phyloP scores from a whole-genome alignment of 108 stramenopile genomes.

The Seminavis robusta region DNA sequence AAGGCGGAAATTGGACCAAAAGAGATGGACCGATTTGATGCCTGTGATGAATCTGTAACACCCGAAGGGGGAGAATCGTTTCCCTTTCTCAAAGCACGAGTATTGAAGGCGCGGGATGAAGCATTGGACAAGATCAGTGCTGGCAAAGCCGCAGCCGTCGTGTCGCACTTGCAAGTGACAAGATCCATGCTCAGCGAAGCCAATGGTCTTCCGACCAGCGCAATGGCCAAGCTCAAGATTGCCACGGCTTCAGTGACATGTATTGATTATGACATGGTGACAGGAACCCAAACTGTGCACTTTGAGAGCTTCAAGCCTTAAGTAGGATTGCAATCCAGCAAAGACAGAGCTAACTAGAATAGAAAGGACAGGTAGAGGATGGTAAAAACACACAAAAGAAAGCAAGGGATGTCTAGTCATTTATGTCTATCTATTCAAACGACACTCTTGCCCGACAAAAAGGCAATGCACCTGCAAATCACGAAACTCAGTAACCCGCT shows the following conservation, averaged over 20 bases:
- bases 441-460: no score
- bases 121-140: constrained; percentile 39
- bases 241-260: constrained; percentile 83
- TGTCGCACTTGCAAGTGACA: constrained; percentile 88
- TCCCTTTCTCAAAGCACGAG: constrained; percentile 59
- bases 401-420: no score
- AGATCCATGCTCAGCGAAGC: constrained; percentile 78
- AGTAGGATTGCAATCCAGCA: constrained; percentile 56
- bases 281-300: constrained; percentile 57
- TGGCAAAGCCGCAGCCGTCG: constrained; percentile 65
- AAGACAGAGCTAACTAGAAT: constrained; percentile 84
- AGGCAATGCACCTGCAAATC: no score
- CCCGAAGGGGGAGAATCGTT: constrained; percentile 85
- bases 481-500: constrained; percentile 88
- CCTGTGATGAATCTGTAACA: constrained; percentile 78
- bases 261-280: constrained; percentile 65
- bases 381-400: no score
- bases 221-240: constrained; percentile 68
- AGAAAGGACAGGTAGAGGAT: no score
- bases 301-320: constrained; percentile 86
- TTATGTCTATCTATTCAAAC: no score
- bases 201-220: constrained; percentile 54
- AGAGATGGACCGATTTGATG: constrained; percentile 68
- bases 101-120: constrained; percentile 57
- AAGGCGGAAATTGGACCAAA: constrained; percentile 79